Evolutionary conservation across 805 yeast genomes (phyloP).

Genomic region (Teunomyces gatunensis): DNA sequence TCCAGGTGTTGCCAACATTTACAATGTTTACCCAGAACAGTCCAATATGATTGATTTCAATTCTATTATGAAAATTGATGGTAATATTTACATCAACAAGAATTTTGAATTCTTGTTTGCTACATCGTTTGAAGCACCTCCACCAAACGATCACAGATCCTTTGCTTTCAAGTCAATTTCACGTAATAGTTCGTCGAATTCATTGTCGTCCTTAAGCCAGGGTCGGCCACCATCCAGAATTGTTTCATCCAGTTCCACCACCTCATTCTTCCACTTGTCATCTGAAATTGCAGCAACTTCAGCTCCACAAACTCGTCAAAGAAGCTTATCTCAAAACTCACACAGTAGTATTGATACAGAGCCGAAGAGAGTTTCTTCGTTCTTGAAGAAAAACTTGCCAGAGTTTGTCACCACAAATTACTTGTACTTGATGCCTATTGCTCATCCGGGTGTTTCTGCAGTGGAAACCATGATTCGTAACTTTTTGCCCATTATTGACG

Average conservation of each 20-base stretch:
- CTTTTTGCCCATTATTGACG: conserved; percentile 66
- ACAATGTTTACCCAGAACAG: conserved; percentile 59
- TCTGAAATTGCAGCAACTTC: conserved; percentile 22
- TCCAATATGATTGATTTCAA: conserved; percentile 56
- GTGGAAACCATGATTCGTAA: conserved; percentile 72
- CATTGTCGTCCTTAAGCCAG: conserved; percentile 17
- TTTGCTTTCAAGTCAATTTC: conserved; percentile 16
- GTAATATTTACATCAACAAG: conserved; percentile 50
- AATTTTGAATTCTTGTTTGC: conserved; percentile 31
- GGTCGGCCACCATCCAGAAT: conserved; percentile 13
- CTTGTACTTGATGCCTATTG: conserved; percentile 68
- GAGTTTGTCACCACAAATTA: conserved; percentile 33
- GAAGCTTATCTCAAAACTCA: conserved; percentile 6
- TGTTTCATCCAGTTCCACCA: conserved; percentile 21
- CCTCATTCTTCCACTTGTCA: conserved; percentile 26
- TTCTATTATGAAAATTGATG: conserved; percentile 53
- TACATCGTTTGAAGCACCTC: conserved; percentile 1
- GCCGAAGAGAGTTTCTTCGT: conserved; percentile 14
- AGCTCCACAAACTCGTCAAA: conserved; percentile 4
- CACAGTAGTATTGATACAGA: background rate
- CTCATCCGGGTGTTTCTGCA: conserved; percentile 70
- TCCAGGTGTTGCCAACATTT: conserved; percentile 42
- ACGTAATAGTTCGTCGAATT: conserved; percentile 16
- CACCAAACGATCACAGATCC: conserved; percentile 16
- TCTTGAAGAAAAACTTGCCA: conserved; percentile 27